These are phyloP conservation scores for Senna siamea DNA, from an alignment of 306 rosid species.

Conservation along the genomic window DNA sequence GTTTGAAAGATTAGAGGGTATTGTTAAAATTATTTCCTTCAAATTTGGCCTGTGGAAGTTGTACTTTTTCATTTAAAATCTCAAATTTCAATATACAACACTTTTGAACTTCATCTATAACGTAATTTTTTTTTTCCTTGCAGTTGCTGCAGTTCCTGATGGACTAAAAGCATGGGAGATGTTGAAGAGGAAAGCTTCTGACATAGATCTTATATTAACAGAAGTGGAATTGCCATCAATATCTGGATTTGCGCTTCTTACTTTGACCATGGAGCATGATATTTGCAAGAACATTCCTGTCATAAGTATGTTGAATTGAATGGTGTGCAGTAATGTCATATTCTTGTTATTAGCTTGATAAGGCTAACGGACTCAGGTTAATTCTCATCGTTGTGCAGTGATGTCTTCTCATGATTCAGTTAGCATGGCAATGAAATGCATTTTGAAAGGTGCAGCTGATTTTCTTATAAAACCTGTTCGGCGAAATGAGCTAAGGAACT, in stretches of 20 bases:
- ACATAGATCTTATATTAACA: conserved; percentile 71
- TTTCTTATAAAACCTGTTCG: conserved; percentile 84
- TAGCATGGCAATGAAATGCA: conserved; percentile 67
- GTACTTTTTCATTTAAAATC: neutral
- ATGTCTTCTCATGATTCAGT: conserved; percentile 78
- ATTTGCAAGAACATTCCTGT: conserved; percentile 77
- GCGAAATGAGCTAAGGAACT: conserved; percentile 76
- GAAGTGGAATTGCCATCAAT: conserved; percentile 81
- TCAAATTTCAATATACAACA: neutral
- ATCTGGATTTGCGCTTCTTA: conserved; percentile 79
- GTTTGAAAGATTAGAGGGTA: neutral
- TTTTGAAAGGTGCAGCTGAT: conserved; percentile 80
- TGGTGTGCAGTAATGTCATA: neutral
- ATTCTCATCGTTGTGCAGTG: conserved; percentile 60
- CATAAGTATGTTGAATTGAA: conserved; percentile 63
- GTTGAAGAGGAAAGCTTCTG: conserved; percentile 57
- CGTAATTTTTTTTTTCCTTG: conserved; percentile 19
- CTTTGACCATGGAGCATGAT: conserved; percentile 69
- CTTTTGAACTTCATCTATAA: conserved; percentile 7
- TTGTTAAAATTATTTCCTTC: conserved; percentile 21
- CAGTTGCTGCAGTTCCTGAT: conserved; percentile 77
- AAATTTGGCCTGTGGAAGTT: neutral
- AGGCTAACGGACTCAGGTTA: conserved; percentile 30
- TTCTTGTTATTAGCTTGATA: conserved; percentile 20
- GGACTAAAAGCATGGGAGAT: conserved; percentile 87